These are phyloP conservation scores for Podila minutissima DNA, from an alignment of 192 early-diverging fungal genomes.

Conservation along the genomic window DNA sequence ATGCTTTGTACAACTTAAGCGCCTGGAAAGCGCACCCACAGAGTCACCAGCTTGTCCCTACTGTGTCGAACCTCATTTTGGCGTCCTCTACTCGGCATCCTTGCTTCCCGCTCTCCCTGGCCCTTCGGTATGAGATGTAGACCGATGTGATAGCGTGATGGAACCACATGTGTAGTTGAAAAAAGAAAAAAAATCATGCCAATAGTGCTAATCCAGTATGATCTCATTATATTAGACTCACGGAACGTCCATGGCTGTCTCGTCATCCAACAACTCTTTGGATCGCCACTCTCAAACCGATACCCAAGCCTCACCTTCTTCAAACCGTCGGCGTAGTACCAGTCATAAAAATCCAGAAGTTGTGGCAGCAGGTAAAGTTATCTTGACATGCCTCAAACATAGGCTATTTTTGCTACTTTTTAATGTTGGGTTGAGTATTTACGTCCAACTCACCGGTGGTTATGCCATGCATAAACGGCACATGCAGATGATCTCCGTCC, in stretches of 20 bases:
- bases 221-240: constrained; percentile 3
- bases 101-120: constrained; percentile 27
- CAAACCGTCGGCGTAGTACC: constrained; percentile 57
- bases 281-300: constrained; percentile 12
- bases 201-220: not conserved
- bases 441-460: not conserved
- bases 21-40: constrained; percentile 73
- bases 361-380: constrained; percentile 68
- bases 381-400: not conserved
- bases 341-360: constrained; percentile 68
- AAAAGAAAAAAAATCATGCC: not conserved
- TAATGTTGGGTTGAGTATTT: not conserved
- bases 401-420: not conserved
- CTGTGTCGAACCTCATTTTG: constrained; percentile 89
- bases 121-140: constrained; percentile 15
- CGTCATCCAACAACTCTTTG: constrained; percentile 29
- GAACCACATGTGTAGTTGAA: not conserved
- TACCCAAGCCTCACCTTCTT: constrained; percentile 21
- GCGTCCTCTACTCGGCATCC: constrained; percentile 76
- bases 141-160: constrained; percentile 4
- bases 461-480: not conserved
- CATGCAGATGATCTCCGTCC: constrained; percentile 76
- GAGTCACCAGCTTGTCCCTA: constrained; percentile 85
- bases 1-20: constrained; percentile 96
- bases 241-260: constrained; percentile 39